Base-by-base conservation (phyloP, 441 rosid species). In the Manihot esculenta region DNA sequence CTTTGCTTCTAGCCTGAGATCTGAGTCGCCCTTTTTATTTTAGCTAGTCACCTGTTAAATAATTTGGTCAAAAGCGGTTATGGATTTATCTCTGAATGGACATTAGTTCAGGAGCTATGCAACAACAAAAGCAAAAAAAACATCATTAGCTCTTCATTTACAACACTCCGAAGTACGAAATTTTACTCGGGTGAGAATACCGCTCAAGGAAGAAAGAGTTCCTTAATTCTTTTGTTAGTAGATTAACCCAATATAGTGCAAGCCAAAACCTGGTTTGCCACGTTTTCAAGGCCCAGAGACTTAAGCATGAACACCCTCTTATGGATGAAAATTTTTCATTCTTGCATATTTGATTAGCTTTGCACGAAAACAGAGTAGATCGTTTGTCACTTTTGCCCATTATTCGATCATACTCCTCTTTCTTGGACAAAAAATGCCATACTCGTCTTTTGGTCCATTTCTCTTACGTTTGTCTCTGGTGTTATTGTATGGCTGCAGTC, bases 401-500 rank as follows among this genome's bases (percentile, higher is more conserved):
- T 78, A 68, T 42, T 64, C 66, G 60, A 18, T 64, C 48, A 33
- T 11, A 38, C 54, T 15, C 68, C 8, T 35, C 20, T 1, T n/a
- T n/a, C n/a, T n/a, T n/a, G n/a, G n/a, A n/a, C n/a, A n/a, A n/a
- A n/a, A n/a, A n/a, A n/a, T n/a, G n/a, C n/a, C n/a, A n/a, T n/a
- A n/a, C n/a, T n/a, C n/a, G n/a, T n/a, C n/a, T 30, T 35, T 35
- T 35, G 41, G 27, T 9, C 35, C 18, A 6, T 30, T 78, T 70
- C 49, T 64, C 66, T 68, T 21, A 71, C 42, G 20, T 11, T 47
- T 58, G n/a, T 68, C 6, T 35, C 26, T 47, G 62, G 44, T 62
- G 17, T 53, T 48, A 13, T 47, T 61, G 11, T 77, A 35, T 72
- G 54, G 64, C 58, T 80, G 86, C 79, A 91, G 97, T 67, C 95